Percentiles rank a stretch among this genome's conserved stretches.
Evolutionary conservation across 2,329 filamentous ascomycete species (phyloP).

Genomic region (Cryphonectria radicalis): DNA sequence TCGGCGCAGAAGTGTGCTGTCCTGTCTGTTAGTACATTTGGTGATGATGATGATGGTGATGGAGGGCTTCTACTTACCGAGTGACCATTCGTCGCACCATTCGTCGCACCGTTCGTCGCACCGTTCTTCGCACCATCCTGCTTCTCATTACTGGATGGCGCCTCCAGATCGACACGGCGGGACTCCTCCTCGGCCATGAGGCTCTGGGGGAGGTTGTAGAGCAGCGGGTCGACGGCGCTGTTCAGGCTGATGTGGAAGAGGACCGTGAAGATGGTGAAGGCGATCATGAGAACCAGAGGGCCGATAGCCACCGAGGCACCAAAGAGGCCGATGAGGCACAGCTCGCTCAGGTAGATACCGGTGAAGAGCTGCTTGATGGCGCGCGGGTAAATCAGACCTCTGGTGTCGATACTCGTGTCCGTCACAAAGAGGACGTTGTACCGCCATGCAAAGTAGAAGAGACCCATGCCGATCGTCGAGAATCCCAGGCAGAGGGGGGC

Average conservation of each 20-base stretch:
- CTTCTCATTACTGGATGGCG: constrained; percentile 28
- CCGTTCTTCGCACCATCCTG: constrained; percentile 28
- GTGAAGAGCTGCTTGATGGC: constrained; percentile 84
- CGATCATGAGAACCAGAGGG: constrained; percentile 75
- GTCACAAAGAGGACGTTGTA: constrained; percentile 92
- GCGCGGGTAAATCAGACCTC: constrained; percentile 85
- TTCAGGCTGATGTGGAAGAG: constrained; percentile 78
- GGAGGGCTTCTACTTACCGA: constrained; percentile 24
- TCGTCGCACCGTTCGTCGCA: constrained; percentile 22
- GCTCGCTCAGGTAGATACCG: constrained; percentile 80
- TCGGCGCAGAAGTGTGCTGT: constrained; percentile 35
- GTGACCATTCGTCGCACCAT: constrained; percentile 30
- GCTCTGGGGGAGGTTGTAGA: constrained; percentile 81
- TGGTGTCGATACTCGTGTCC: constrained; percentile 81
- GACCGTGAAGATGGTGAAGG: constrained; percentile 74
- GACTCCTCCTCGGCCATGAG: constrained; percentile 54
- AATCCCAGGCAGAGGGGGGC: constrained; percentile 85
- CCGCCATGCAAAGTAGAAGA: constrained; percentile 86
- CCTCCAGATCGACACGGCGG: constrained; percentile 35
- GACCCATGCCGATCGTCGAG: constrained; percentile 73
- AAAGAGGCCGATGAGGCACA: constrained; percentile 86
- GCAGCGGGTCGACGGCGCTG: constrained; percentile 72
- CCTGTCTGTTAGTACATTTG: not conserved
- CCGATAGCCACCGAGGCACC: constrained; percentile 69
- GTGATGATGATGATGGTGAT: not conserved